Evolutionary conservation across 768 basidiomycete genomes (phyloP).

Genomic region (Rubroboletus pulcherrimus): DNA sequence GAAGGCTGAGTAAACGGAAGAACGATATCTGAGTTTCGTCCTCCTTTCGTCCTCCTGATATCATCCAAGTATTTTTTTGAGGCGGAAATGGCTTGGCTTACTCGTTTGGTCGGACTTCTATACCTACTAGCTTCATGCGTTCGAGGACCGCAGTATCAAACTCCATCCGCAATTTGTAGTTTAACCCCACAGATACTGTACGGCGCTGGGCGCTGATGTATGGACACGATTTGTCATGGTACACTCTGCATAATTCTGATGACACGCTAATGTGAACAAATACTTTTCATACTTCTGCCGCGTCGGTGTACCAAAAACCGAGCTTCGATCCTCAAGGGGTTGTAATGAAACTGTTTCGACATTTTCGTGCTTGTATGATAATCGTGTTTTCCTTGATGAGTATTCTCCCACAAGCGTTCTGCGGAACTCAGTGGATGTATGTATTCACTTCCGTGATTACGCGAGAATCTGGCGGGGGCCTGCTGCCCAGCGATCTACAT

Average conservation of each 20-base stretch:
- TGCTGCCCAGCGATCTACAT: slow-evolving; percentile 20
- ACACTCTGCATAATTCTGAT: not conserved
- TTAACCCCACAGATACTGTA: slow-evolving; percentile 2
- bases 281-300: not conserved
- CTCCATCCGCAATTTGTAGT: slow-evolving; percentile 8
- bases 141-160: slow-evolving; percentile 10
- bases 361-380: not conserved
- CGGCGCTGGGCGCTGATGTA: slow-evolving; percentile 17
- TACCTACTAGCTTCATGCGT: slow-evolving; percentile 4
- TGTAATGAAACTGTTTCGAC: not conserved
- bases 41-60: slow-evolving; percentile 10
- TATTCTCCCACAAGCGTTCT: slow-evolving; percentile 1
- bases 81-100: slow-evolving; percentile 20
- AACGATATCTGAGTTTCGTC: slow-evolving; percentile 20
- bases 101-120: slow-evolving; percentile 21
- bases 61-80: slow-evolving; percentile 6
- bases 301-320: not conserved
- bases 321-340: not conserved
- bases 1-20: slow-evolving; percentile 34
- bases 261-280: slow-evolving; percentile 3
- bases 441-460: slow-evolving; percentile 30
- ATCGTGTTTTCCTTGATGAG: slow-evolving; percentile 3
- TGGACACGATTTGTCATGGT: not conserved
- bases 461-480: slow-evolving; percentile 14
- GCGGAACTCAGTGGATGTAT: slow-evolving; percentile 4